Evolutionary conservation across 1,284 basidiomycete genomes (phyloP).

Genomic region (Cystobasidium sp.): DNA sequence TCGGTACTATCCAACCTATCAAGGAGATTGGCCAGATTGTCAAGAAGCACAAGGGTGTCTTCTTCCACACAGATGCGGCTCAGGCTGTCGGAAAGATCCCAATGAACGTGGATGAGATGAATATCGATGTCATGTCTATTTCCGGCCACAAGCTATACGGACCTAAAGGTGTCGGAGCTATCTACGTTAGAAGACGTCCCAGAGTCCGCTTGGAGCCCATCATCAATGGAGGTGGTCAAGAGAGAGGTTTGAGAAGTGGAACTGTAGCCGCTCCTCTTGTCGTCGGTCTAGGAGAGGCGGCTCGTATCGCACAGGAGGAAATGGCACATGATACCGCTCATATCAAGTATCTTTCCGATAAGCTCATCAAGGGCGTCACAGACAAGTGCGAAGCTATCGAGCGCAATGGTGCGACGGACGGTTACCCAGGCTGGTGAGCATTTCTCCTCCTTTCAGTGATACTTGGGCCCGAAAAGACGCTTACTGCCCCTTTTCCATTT

Average conservation of each 20-base stretch:
- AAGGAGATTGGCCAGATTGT: constrained; percentile 89
- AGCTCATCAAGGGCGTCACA: constrained; percentile 81
- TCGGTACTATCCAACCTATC: constrained; percentile 96
- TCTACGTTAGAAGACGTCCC: constrained; percentile 90
- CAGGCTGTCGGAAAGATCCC: constrained; percentile 74
- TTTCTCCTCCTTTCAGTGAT: background rate
- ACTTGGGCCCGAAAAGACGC: background rate
- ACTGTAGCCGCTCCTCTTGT: constrained; percentile 88
- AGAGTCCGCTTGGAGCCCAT: constrained; percentile 94
- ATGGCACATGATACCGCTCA: constrained; percentile 88
- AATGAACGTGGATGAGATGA: constrained; percentile 91
- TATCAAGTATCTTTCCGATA: constrained; percentile 75
- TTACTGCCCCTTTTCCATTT: background rate
- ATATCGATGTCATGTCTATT: constrained; percentile 93
- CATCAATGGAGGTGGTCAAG: constrained; percentile 95
- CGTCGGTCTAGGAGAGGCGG: constrained; percentile 94
- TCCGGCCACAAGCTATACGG: constrained; percentile 99
- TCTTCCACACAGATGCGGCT: constrained; percentile 97
- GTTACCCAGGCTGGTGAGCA: constrained; percentile 56
- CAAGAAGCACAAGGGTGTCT: constrained; percentile 78
- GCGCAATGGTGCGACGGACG: constrained; percentile 86
- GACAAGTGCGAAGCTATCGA: constrained; percentile 85
- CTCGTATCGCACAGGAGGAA: constrained; percentile 85
- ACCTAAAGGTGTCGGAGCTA: constrained; percentile 94
- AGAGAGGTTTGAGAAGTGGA: constrained; percentile 91